A percentile compares a stretch with the other conserved stretches of the same genome.
Conservation (phyloP, 805 yeast genomes). For the Saitoella complicata region DNA sequence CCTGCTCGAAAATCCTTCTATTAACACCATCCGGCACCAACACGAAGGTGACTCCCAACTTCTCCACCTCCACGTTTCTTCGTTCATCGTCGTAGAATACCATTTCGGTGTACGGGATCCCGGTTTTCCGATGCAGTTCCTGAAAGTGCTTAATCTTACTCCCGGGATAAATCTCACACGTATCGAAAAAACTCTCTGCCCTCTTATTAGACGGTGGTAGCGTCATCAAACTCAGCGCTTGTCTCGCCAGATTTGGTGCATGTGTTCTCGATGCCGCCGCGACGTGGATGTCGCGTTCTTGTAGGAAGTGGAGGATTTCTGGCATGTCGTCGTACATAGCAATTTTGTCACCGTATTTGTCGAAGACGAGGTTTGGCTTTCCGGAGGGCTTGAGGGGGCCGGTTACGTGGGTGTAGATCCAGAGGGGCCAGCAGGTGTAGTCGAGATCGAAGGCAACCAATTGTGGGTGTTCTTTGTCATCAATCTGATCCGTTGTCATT, state of each 20-base stretch:
- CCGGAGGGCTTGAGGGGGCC: slow-evolving; percentile 33
- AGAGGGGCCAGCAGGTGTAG: slow-evolving; percentile 51
- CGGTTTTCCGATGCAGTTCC: slow-evolving; percentile 31
- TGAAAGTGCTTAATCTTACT: slow-evolving; percentile 39
- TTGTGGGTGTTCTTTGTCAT: slow-evolving; percentile 22
- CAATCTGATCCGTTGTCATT: too few species aligned
- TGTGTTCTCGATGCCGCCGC: slow-evolving; percentile 68
- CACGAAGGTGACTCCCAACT: slow-evolving; percentile 53
- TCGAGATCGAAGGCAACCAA: slow-evolving; percentile 62
- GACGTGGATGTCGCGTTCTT: slow-evolving; percentile 31
- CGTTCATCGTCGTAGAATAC: slow-evolving; percentile 66
- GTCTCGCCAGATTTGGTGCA: slow-evolving; percentile 53
- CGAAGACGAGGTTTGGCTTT: slow-evolving; percentile 28
- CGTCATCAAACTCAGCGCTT: slow-evolving; percentile 37
- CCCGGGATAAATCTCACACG: slow-evolving; percentile 54
- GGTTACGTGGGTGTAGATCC: slow-evolving; percentile 64
- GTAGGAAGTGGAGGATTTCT: slow-evolving; percentile 39
- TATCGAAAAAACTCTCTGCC: slow-evolving; percentile 36
- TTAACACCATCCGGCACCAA: slow-evolving; percentile 49
- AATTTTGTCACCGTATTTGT: slow-evolving; percentile 36
- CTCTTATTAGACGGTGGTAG: slow-evolving; percentile 32
- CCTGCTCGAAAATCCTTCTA: slow-evolving; percentile 35
- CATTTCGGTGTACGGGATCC: slow-evolving; percentile 33
- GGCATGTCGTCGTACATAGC: slow-evolving; percentile 55
- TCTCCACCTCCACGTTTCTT: slow-evolving; percentile 61